Conservation (phyloP, 2,329 filamentous ascomycete species). For the Calonectria crousiana region DNA sequence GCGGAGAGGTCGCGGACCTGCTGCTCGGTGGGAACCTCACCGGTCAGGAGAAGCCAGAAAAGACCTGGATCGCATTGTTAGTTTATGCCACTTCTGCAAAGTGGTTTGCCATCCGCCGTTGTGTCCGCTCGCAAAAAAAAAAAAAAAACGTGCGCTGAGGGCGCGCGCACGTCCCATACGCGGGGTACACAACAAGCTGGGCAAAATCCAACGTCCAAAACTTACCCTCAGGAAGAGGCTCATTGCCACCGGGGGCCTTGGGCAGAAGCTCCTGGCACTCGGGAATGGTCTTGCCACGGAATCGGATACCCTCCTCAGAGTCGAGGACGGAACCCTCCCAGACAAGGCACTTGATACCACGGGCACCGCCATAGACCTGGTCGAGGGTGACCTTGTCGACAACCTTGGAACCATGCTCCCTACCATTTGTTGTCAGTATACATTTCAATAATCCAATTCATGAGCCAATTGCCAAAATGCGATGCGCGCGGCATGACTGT, state of each 20-base stretch:
- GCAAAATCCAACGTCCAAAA: neutral
- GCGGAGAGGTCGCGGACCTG: slow-evolving; percentile 98
- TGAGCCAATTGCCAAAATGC: slow-evolving; percentile 16
- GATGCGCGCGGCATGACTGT: slow-evolving; percentile 2
- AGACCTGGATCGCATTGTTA: slow-evolving; percentile 70
- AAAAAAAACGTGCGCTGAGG: neutral
- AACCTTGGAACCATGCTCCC: slow-evolving; percentile 95
- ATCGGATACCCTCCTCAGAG: slow-evolving; percentile 98
- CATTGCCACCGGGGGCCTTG: slow-evolving; percentile 95
- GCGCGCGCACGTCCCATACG: slow-evolving; percentile 13
- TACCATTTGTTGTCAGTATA: slow-evolving; percentile 53
- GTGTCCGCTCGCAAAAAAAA: neutral
- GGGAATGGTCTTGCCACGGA: slow-evolving; percentile 98
- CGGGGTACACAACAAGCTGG: slow-evolving; percentile 15
- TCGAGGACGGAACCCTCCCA: slow-evolving; percentile 99
- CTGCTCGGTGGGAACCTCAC: slow-evolving; percentile 97
- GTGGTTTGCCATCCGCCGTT: neutral
- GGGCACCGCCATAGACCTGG: slow-evolving; percentile 99
- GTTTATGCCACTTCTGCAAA: slow-evolving; percentile 2
- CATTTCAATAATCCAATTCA: neutral
- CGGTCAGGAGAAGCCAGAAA: slow-evolving; percentile 99
- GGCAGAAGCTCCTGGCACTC: slow-evolving; percentile 98
- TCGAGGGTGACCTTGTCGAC: slow-evolving; percentile 98
- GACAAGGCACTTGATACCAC: slow-evolving; percentile 98
- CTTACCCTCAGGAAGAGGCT: slow-evolving; percentile 93